These are phyloP conservation scores for Protomyces macrosporus DNA, from an alignment of 1,139 yeast genomes.

Conservation along the genomic window DNA sequence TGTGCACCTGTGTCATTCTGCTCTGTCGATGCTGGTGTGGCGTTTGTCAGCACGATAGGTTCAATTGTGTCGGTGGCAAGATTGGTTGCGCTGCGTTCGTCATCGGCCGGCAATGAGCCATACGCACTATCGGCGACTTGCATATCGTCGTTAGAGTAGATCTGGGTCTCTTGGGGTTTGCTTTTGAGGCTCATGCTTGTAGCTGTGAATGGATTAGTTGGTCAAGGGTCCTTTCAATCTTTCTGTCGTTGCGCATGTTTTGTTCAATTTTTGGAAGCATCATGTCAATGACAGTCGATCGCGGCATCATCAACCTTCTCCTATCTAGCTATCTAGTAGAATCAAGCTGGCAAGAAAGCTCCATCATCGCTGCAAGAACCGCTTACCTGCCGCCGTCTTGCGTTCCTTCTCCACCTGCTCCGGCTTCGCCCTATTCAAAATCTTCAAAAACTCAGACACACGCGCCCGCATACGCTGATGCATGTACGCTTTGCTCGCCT, in stretches of 20 bases:
- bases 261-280: not conserved
- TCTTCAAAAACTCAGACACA: slow-evolving; percentile 88
- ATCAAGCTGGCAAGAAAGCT: too few relatives aligned
- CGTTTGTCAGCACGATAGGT: not conserved
- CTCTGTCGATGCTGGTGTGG: not conserved
- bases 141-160: not conserved
- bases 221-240: not conserved
- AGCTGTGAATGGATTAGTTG: not conserved
- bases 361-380: slow-evolving; percentile 6
- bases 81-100: not conserved
- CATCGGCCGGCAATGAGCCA: not conserved
- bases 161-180: not conserved
- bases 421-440: slow-evolving; percentile 93
- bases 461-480: slow-evolving; percentile 97
- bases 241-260: not conserved
- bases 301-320: too few relatives aligned
- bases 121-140: not conserved
- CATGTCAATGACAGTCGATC: not conserved
- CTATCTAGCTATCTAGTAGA: too few relatives aligned
- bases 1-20: not conserved
- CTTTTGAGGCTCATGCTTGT: not conserved
- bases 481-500: slow-evolving; percentile 96
- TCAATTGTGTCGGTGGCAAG: not conserved
- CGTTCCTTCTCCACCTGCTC: slow-evolving; percentile 81
- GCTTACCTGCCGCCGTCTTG: slow-evolving; percentile 36